Evolutionary conservation across 177 flowering plant species (phyloP), one percentile per base, ranked within the genome.

Genomic region (Telopea speciosissima): DNA sequence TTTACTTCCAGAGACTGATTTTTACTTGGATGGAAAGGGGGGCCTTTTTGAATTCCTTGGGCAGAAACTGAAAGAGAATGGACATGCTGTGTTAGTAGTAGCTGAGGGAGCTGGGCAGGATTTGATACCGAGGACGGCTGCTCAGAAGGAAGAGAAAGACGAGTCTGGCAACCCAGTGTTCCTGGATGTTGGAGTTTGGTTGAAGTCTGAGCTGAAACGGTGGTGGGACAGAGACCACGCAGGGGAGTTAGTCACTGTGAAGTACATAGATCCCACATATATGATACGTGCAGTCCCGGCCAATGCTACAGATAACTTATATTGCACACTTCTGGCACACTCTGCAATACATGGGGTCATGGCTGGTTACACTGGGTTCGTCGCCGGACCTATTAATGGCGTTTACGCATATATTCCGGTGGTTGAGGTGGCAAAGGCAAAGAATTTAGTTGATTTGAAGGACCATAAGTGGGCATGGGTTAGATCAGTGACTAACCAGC

Each of bases 391-490:
- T 8, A 76, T 91, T 8, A 91, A 91, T 45, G 91, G 93, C 1
- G 84, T 76, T 73, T 91, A 91, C 77, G 87, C 88, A 1, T 93
- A 93, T 72, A 86, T 91, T 75, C 93, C 95, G 13, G 24, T 90
- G 73, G 80, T 73, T 3, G 90, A 90, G 68, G 90, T 92, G 12
- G 90, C 95, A 0, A 24, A 70, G 76, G 79, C 90, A 1, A 88
- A 81, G 80, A 89, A 89, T 75, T 75, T 31, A 42, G 94, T 92
- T 3, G 70, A 88, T 66, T 78, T 82, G 0, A 79, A 40, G 23
- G 90, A 90, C 67, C 98, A 90, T 44, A 92, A 83, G 74, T 90
- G 95, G 94, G 93, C 98, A 0, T 92, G 98, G 96, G 90, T 90
- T 17, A 81, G 96, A 72, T 87, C 95, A 1, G 83, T 92, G 54